phyloP scores from a whole-genome alignment of 805 yeast species.

The Yamadazyma phyllophila region DNA sequence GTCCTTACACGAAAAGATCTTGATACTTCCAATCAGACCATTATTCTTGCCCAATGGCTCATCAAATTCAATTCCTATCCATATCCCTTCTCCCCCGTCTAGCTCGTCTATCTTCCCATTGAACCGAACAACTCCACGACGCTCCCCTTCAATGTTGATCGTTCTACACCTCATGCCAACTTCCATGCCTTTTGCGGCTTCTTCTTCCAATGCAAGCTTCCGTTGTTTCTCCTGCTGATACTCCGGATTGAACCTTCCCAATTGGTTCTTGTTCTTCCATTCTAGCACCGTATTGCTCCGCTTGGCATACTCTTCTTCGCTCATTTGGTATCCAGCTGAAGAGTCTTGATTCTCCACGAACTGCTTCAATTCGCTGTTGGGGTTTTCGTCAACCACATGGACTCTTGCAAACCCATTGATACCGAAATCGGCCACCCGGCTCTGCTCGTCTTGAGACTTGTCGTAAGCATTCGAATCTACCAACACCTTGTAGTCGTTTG shows the following conservation, averaged over 20 bases:
- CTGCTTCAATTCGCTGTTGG: constrained; percentile 44
- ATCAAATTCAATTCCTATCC: constrained; percentile 87
- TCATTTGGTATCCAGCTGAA: constrained; percentile 39
- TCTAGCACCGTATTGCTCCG: constrained; percentile 62
- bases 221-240: constrained; percentile 29
- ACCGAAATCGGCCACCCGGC: constrained; percentile 18
- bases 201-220: constrained; percentile 26
- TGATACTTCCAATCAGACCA: constrained; percentile 63
- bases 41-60: constrained; percentile 86
- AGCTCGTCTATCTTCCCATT: constrained; percentile 68
- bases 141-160: constrained; percentile 45
- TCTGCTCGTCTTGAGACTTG: constrained; percentile 12
- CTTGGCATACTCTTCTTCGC: constrained; percentile 60
- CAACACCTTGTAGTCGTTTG: constrained; percentile 22
- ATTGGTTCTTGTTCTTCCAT: constrained; percentile 69
- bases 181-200: constrained; percentile 27
- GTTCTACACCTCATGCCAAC: constrained; percentile 56
- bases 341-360: constrained; percentile 22
- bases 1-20: constrained; percentile 55
- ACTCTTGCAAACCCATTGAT: constrained; percentile 46
- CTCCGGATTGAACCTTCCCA: constrained; percentile 72
- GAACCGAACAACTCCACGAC: constrained; percentile 70
- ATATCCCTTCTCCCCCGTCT: constrained; percentile 45
- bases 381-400: constrained; percentile 57
- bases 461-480: constrained; percentile 16